Conservation (phyloP, 139 green algal genomes). For the Tetradesmus lagerheimii region DNA sequence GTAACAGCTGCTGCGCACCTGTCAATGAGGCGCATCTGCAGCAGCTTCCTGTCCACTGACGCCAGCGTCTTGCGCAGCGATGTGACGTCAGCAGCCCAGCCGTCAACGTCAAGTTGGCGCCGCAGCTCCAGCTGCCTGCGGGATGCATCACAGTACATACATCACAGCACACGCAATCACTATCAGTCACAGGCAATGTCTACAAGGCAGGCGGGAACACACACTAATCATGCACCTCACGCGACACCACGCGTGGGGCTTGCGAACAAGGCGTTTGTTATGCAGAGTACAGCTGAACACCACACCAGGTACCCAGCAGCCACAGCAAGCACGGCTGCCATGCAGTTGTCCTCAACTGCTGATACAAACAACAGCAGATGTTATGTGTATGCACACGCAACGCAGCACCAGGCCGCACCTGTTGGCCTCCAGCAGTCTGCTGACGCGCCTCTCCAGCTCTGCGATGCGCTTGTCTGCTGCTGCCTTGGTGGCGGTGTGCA, state of each 20-base stretch:
- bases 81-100: conserved; percentile 72
- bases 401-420: conserved; percentile 5
- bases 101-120: conserved; percentile 71
- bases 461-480: conserved; percentile 75
- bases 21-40: conserved; percentile 68
- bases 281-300: too few species aligned
- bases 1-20: conserved; percentile 33
- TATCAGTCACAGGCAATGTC: too few species aligned
- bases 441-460: conserved; percentile 65
- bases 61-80: conserved; percentile 70
- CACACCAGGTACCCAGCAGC: too few species aligned
- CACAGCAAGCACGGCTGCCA: too few species aligned
- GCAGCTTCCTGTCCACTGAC: conserved; percentile 72
- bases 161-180: too few species aligned
- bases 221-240: too few species aligned
- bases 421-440: conserved; percentile 52
- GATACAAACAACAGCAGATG: neutral
- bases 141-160: neutral
- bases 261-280: too few species aligned
- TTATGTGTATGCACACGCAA: neutral
- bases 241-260: too few species aligned
- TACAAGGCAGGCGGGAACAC: too few species aligned
- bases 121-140: conserved; percentile 62
- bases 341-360: too few species aligned
- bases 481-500: conserved; percentile 71